These are phyloP conservation scores for Metrosideros polymorpha DNA, from an alignment of 441 rosid genomes.

Conservation along the genomic window DNA sequence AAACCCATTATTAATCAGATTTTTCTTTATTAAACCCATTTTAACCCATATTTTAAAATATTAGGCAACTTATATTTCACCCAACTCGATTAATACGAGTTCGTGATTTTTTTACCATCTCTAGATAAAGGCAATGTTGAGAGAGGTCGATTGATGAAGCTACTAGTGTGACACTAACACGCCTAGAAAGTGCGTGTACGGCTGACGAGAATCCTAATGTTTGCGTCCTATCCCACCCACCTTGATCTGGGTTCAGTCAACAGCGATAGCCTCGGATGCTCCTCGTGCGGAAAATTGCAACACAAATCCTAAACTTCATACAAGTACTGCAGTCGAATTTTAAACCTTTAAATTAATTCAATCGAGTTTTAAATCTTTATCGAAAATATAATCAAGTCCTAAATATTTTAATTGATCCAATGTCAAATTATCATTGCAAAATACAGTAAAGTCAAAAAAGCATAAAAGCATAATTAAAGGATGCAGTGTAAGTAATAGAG, in stretches of 20 bases:
- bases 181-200: rapidly evolving
- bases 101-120: not conserved
- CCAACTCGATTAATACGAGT: not conserved
- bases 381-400: too few relatives aligned
- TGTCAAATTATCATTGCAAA: too few relatives aligned
- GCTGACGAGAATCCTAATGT: not conserved
- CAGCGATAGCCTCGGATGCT: too few relatives aligned
- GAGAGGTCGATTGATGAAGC: rapidly evolving
- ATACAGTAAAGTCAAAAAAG: too few relatives aligned
- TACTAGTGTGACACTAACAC: not conserved
- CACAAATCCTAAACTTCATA: too few relatives aligned
- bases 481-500: too few relatives aligned
- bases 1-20: not conserved
- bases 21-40: not conserved
- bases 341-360: too few relatives aligned
- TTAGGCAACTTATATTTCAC: not conserved
- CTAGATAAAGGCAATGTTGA: not conserved
- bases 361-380: too few relatives aligned
- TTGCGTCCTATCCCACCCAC: not conserved
- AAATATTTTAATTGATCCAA: too few relatives aligned
- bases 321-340: too few relatives aligned
- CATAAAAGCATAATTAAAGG: too few relatives aligned
- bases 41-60: rapidly evolving
- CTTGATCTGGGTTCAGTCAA: rapidly evolving
- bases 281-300: too few relatives aligned